These are phyloP conservation scores for Didymella keratinophila DNA, from an alignment of 2,329 filamentous ascomycete genomes.

Conservation along the genomic window DNA sequence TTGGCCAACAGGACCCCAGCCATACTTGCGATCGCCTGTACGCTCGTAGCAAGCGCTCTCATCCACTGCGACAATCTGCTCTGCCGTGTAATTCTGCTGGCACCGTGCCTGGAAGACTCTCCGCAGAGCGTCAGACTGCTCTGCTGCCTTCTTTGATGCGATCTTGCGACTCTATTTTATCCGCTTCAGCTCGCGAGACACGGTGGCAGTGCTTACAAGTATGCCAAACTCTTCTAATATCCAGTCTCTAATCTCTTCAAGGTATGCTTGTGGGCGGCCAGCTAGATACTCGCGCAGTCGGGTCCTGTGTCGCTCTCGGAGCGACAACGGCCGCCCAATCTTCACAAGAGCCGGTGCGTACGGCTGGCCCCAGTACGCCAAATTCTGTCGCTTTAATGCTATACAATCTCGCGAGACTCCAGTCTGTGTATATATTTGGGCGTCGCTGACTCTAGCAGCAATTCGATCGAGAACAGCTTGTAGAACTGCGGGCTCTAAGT, in stretches of 20 bases:
- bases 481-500: no score
- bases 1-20: slow-evolving; percentile 11
- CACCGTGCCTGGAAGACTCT: neutral
- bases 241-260: neutral
- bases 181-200: neutral
- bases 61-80: slow-evolving; percentile 11
- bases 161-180: neutral
- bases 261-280: neutral
- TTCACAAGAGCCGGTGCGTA: no score
- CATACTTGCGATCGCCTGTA: slow-evolving; percentile 22
- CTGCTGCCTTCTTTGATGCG: neutral
- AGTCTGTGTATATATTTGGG: no score
- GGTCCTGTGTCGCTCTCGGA: no score
- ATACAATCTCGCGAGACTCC: no score
- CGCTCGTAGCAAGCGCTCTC: slow-evolving; percentile 23
- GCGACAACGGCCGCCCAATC: no score
- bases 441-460: no score
- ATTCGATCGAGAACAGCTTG: no score
- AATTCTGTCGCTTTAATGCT: no score
- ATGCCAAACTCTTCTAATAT: neutral
- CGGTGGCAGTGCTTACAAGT: neutral
- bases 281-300: no score
- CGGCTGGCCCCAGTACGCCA: no score
- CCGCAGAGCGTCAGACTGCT: neutral
- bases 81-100: neutral